phyloP scores from a whole-genome alignment of 1,284 basidiomycete species.

The Leccinum subfulvum region DNA sequence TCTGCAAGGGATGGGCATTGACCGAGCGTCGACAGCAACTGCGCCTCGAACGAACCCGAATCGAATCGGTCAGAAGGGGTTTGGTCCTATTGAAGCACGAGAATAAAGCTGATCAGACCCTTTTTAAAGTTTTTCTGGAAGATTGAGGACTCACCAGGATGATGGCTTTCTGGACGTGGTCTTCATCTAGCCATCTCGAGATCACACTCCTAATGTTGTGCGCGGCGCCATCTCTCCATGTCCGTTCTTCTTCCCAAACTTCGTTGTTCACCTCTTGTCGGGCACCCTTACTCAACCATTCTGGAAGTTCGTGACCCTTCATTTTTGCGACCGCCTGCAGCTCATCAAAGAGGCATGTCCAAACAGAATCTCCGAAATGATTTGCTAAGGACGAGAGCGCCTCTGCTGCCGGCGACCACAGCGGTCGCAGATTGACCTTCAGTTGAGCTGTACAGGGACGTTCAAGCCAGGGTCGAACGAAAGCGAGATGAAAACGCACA shows the following conservation, averaged over 20 bases:
- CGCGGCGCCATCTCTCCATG: constrained; percentile 72
- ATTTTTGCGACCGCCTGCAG: constrained; percentile 38
- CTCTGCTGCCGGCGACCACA: constrained; percentile 81
- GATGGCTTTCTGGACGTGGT: constrained; percentile 24
- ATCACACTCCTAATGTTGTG: constrained; percentile 54
- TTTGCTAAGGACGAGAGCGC: constrained; percentile 62
- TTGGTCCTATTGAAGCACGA: constrained; percentile 47
- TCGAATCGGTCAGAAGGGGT: constrained; percentile 68
- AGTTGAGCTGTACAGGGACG: constrained; percentile 64
- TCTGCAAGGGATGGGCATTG: constrained; percentile 73
- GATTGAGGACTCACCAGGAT: constrained; percentile 35
- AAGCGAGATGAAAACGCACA: constrained; percentile 38
- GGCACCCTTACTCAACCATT: constrained; percentile 17
- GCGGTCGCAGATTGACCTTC: constrained; percentile 86
- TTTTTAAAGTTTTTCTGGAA: neutral
- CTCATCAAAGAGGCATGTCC: constrained; percentile 70
- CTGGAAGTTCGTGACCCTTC: constrained; percentile 9
- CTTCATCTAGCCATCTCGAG: constrained; percentile 44
- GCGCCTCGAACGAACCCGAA: constrained; percentile 71
- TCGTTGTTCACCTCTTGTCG: constrained; percentile 38
- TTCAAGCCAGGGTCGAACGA: neutral
- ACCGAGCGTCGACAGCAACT: constrained; percentile 70
- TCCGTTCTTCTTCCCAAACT: constrained; percentile 63
- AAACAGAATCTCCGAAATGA: constrained; percentile 67
- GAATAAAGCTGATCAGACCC: neutral